A percentile compares a stretch with the other conserved stretches of the same genome.
phyloP scores from a whole-genome alignment of 2,329 filamentous ascomycete species.

The Talaromyces atroroseus region DNA sequence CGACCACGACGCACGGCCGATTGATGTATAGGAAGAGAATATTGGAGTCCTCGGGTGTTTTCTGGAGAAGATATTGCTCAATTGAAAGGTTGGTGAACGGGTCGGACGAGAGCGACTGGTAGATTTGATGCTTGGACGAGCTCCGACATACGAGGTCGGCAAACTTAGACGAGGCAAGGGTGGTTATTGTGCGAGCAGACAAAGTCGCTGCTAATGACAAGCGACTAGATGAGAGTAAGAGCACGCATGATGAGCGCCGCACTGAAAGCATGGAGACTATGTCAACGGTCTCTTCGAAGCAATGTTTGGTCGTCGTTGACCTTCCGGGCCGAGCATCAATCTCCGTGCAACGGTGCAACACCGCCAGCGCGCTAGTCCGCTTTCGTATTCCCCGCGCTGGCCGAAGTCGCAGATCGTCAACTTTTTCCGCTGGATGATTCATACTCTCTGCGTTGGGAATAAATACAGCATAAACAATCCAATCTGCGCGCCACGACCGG shows the following conservation, averaged over 20 bases:
- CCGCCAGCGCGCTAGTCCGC: not conserved
- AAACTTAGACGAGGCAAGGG: conserved; percentile 26
- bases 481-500: not conserved
- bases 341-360: not conserved
- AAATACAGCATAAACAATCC: not conserved
- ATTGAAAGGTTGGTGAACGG: conserved; percentile 90
- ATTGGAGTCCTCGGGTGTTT: conserved; percentile 64
- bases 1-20: conserved; percentile 79
- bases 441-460: not conserved
- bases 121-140: conserved; percentile 55
- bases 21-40: conserved; percentile 88
- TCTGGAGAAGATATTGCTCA: conserved; percentile 81
- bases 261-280: conserved; percentile 25
- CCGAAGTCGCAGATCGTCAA: conserved; percentile 1
- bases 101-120: conserved; percentile 63
- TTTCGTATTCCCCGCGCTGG: not conserved
- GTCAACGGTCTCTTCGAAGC: not conserved
- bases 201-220: not conserved
- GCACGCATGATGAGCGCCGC: conserved; percentile 17
- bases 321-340: not conserved
- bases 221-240: not conserved
- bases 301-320: not conserved
- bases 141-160: conserved; percentile 29
- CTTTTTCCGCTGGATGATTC: conserved; percentile 4
- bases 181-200: conserved; percentile 14